Base-by-base conservation (phyloP, 2,329 filamentous ascomycete species). In the Aspergillus niger region DNA sequence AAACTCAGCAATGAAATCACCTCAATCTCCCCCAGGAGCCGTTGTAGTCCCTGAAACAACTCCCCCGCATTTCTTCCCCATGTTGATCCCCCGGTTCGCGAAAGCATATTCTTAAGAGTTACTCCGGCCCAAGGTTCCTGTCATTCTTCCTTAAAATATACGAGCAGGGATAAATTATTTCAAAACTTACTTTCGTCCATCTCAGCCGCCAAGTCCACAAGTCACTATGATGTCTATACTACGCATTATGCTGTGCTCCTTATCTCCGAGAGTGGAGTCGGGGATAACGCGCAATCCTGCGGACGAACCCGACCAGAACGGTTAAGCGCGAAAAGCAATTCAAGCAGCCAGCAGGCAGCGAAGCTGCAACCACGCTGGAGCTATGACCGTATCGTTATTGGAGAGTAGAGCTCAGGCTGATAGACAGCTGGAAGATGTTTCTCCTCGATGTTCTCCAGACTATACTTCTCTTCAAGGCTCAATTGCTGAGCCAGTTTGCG, bases 251-350 rank as follows among this genome's bases (percentile, higher is more conserved):
- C 3, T 10, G 1, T 11, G 8, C 6, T 44, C 41, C 47, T 50
- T 50, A 50, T 50, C 47, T 50, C 47, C 47, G 47, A 50, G 47
- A 32, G 47, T 50, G 47, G 47, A 11, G 28, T 50, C 47, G 44
- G 44, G 44, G 44, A 49, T 49, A 49, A 22, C 41, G 20, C 10
- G 36, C 36, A 39, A 6, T 13, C 39, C 17, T n/a, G 6, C 24
- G 47, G 47, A 30, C 26, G 47, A 50, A 30, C 4, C 24, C 28
- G 47, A 50, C 47, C 15, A 50, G 28, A 50, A 50, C 47, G 47
- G 47, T 17, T 32, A 50, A n/a, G 26, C 47, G 47, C 20, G 47
- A 17, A 50, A 50, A 50, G 13, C 15, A 15, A 26, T 13, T 24
- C 7, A 3, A 48, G 44, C 24, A 26, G 2, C 2, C 47, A 50